Evolutionary conservation across 306 rosid genomes (phyloP).

Genomic region (Malus sylvestris): DNA sequence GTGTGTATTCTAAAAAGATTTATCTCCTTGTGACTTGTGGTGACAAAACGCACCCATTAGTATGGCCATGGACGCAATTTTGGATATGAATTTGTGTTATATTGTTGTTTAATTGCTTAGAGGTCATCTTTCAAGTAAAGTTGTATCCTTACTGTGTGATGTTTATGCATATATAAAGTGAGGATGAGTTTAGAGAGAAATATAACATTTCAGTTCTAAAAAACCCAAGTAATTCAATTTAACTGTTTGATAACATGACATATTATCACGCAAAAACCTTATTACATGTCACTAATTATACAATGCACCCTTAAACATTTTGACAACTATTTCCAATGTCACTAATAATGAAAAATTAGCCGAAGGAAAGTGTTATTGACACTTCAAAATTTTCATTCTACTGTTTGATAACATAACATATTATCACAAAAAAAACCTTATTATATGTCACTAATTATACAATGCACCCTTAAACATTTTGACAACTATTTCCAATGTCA

Average conservation of each 20-base stretch:
- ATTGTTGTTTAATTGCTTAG: too few relatives aligned
- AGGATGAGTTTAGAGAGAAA: too few relatives aligned
- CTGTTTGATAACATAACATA: too few relatives aligned
- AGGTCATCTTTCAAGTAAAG: not conserved
- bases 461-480: too few relatives aligned
- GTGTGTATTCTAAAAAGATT: slow-evolving; percentile 2
- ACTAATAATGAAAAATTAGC: slow-evolving; percentile 1
- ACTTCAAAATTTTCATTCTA: too few relatives aligned
- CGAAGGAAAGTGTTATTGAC: not conserved
- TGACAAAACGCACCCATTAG: slow-evolving; percentile 14
- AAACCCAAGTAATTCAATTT: too few relatives aligned
- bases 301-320: not conserved
- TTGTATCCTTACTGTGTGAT: not conserved
- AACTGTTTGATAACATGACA: too few relatives aligned
- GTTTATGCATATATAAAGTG: not conserved
- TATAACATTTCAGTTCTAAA: too few relatives aligned
- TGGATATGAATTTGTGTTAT: slow-evolving; percentile 2
- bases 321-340: not conserved
- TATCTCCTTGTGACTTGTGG: not conserved
- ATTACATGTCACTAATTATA: not conserved
- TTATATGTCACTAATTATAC: too few relatives aligned
- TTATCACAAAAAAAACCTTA: too few relatives aligned
- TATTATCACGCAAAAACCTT: not conserved
- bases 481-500: too few relatives aligned
- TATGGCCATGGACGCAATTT: slow-evolving; percentile 18